Percentiles rank a stretch among this genome's conserved stretches.
Evolutionary conservation across 1,284 basidiomycete species (phyloP).

Genomic region (Trichosporon faecale): DNA sequence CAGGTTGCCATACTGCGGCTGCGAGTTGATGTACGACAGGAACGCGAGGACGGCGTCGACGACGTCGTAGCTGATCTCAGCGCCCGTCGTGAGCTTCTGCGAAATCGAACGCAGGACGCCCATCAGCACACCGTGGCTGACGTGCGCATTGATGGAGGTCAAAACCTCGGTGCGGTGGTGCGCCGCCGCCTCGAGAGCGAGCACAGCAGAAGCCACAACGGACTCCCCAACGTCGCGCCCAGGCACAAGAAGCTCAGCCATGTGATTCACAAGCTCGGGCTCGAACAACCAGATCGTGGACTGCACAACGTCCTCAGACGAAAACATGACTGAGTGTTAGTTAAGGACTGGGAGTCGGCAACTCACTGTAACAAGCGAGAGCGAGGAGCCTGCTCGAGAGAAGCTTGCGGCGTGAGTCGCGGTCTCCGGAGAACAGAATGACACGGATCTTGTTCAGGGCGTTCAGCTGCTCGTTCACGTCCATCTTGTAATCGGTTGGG

Average conservation of each 20-base stretch:
- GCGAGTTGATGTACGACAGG: conserved; percentile 80
- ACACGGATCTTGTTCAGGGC: conserved; percentile 82
- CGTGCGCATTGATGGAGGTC: conserved; percentile 86
- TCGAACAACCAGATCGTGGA: conserved; percentile 85
- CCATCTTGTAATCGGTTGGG: conserved; percentile 68
- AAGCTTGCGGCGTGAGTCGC: conserved; percentile 71
- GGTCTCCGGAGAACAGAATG: conserved; percentile 63
- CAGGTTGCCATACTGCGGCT: conserved; percentile 82
- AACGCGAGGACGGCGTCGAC: conserved; percentile 83
- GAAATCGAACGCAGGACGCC: conserved; percentile 76
- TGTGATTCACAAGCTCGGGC: conserved; percentile 79
- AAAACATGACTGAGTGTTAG: conserved; percentile 62
- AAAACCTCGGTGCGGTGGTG: conserved; percentile 85
- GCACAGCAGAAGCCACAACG: conserved; percentile 78
- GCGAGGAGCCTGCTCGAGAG: conserved; percentile 78
- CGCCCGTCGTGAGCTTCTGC: conserved; percentile 63
- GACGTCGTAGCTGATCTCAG: conserved; percentile 67
- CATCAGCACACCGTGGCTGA: conserved; percentile 94
- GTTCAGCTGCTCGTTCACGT: conserved; percentile 82
- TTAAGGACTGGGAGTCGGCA: not conserved
- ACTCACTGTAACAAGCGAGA: conserved; percentile 71
- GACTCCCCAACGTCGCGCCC: conserved; percentile 57
- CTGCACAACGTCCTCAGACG: conserved; percentile 68
- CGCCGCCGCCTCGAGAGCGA: conserved; percentile 83
- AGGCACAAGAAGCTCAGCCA: conserved; percentile 84